Evolutionary conservation across 306 rosid species (phyloP).

Genomic region (Inga leiocalycina): DNA sequence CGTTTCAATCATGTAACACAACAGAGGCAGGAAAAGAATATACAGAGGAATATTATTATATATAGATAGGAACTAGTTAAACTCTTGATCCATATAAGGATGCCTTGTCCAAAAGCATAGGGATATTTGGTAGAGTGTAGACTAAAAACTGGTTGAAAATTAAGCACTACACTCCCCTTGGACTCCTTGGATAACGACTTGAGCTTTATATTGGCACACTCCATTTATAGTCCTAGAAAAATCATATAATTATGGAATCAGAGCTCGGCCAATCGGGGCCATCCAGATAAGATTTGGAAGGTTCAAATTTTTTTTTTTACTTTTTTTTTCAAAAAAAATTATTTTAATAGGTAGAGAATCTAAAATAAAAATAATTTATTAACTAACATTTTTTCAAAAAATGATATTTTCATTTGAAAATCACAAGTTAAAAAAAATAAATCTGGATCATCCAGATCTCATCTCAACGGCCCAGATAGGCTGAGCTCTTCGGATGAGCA

Average conservation of each 20-base stretch:
- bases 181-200: neutral
- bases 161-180: neutral
- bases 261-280: too few relatives aligned
- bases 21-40: neutral
- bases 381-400: too few relatives aligned
- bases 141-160: neutral
- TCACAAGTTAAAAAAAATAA: too few relatives aligned
- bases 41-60: neutral
- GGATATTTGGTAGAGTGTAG: neutral
- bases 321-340: too few relatives aligned
- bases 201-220: neutral
- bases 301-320: too few relatives aligned
- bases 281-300: too few relatives aligned
- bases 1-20: neutral
- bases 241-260: neutral
- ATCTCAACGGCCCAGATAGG: too few relatives aligned
- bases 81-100: neutral
- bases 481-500: too few relatives aligned
- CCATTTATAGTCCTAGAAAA: neutral
- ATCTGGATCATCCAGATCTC: too few relatives aligned
- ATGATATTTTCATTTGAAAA: too few relatives aligned
- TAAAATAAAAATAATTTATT: too few relatives aligned
- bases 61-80: neutral
- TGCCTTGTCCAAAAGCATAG: neutral
- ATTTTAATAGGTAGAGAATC: too few relatives aligned